Evolutionary conservation across 2,329 filamentous ascomycete genomes (phyloP).

Genomic region (Curvularia verruculosa): DNA sequence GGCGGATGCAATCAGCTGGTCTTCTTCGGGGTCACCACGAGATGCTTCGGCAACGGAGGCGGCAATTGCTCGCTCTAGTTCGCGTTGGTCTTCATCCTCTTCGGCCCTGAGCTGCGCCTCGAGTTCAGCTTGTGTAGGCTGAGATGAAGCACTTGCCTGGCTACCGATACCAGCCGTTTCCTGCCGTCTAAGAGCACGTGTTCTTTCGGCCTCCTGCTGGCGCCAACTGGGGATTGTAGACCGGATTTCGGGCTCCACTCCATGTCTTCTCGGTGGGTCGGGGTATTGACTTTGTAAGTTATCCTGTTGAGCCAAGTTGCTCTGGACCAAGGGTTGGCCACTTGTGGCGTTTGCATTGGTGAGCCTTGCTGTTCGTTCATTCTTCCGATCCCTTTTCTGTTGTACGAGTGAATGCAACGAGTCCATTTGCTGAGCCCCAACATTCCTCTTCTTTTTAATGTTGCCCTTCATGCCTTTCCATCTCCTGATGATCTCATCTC

Average conservation of each 20-base stretch:
- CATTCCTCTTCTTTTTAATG: slow-evolving; percentile 63
- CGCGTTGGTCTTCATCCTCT: slow-evolving; percentile 58
- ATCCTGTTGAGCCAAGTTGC: slow-evolving; percentile 19
- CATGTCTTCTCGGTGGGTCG: slow-evolving; percentile 15
- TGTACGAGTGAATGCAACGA: slow-evolving; percentile 53
- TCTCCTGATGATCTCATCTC: slow-evolving; percentile 65
- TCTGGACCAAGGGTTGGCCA: slow-evolving; percentile 26
- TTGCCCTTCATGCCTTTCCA: slow-evolving; percentile 69
- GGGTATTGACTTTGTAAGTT: slow-evolving; percentile 25
- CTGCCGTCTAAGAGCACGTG: slow-evolving; percentile 22
- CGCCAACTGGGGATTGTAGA: slow-evolving; percentile 22
- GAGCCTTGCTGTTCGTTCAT: slow-evolving; percentile 43
- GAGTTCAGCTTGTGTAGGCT: slow-evolving; percentile 18
- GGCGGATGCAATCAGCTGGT: slow-evolving; percentile 72
- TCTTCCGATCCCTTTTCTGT: slow-evolving; percentile 41
- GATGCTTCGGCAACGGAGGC: slow-evolving; percentile 70
- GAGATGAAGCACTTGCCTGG: slow-evolving; percentile 17
- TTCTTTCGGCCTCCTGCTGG: slow-evolving; percentile 22
- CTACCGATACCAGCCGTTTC: slow-evolving; percentile 36
- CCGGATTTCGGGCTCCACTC: slow-evolving; percentile 20
- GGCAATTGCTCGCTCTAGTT: slow-evolving; percentile 74
- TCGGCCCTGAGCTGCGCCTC: slow-evolving; percentile 31
- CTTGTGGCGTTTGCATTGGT: slow-evolving; percentile 12
- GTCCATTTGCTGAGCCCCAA: slow-evolving; percentile 57
- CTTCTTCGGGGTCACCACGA: slow-evolving; percentile 70